Evolutionary conservation across 352 stramenopile species (phyloP).

Genomic region (Pythium myriotylum): DNA sequence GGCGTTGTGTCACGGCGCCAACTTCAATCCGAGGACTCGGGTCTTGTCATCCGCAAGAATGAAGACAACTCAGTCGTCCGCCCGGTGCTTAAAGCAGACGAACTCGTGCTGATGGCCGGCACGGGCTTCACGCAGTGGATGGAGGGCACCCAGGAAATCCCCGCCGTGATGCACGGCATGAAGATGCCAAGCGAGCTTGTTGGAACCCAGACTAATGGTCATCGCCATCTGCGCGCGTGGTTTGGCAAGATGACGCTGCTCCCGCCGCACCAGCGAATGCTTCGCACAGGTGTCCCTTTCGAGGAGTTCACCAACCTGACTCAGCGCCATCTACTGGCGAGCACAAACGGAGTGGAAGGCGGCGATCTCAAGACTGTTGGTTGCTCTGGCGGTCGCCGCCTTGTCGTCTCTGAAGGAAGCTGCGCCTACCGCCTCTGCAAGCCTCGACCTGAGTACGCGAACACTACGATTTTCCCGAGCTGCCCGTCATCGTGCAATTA

Average conservation of each 20-base stretch:
- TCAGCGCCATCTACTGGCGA: constrained; percentile 35
- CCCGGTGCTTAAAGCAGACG: constrained; percentile 51
- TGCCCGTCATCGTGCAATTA: constrained; percentile 47
- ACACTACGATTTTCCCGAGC: constrained; percentile 26
- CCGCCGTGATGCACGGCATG: constrained; percentile 65
- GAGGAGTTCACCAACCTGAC: constrained; percentile 43
- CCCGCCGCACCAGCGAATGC: constrained; percentile 45
- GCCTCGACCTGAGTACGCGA: constrained; percentile 30
- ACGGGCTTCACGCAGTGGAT: constrained; percentile 50
- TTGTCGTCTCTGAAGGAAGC: constrained; percentile 40
- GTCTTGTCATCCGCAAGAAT: constrained; percentile 42
- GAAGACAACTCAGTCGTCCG: constrained; percentile 37
- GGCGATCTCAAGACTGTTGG: constrained; percentile 43
- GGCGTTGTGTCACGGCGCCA: constrained; percentile 24
- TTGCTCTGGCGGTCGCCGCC: constrained; percentile 41
- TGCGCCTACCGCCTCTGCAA: constrained; percentile 41
- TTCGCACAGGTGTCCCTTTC: constrained; percentile 37
- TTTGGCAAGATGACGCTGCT: constrained; percentile 71
- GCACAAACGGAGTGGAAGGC: constrained; percentile 12
- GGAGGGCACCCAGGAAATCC: constrained; percentile 41
- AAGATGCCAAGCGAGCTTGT: constrained; percentile 40
- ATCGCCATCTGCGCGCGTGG: constrained; percentile 46
- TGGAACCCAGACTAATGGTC: constrained; percentile 9
- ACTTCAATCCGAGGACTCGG: constrained; percentile 36
- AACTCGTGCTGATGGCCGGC: constrained; percentile 64